These are phyloP conservation scores for Prunus padus DNA, from an alignment of 306 rosid species.

Conservation along the genomic window DNA sequence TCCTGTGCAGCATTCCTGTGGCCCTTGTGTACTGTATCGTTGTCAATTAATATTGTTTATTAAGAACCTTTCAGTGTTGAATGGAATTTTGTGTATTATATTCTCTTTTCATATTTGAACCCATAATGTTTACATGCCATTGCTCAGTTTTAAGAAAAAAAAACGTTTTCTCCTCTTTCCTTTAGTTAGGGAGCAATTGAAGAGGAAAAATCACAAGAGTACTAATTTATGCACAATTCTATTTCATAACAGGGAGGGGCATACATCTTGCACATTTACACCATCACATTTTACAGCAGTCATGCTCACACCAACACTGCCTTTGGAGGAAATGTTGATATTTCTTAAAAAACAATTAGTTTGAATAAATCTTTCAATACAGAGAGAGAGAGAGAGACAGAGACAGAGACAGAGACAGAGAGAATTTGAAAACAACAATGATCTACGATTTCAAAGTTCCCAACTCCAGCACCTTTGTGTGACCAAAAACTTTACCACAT, in stretches of 20 bases:
- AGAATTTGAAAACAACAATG: not conserved
- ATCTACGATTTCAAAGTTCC: slow-evolving; percentile 11
- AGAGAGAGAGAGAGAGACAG: too few species aligned
- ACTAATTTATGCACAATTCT: not conserved
- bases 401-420: not conserved
- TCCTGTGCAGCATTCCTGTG: too few species aligned
- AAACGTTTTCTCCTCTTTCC: not conserved
- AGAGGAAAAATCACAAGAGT: not conserved
- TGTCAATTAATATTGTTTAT: not conserved
- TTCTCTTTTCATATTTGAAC: too few species aligned
- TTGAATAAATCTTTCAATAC: too few species aligned
- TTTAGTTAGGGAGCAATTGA: not conserved
- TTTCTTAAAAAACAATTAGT: too few species aligned
- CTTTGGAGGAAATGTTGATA: too few species aligned
- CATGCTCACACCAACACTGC: too few species aligned
- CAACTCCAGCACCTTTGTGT: slow-evolving; percentile 40
- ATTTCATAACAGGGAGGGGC: not conserved
- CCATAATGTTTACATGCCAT: not conserved
- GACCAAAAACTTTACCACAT: slow-evolving; percentile 55
- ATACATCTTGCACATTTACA: not conserved
- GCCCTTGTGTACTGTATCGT: not conserved
- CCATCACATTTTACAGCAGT: too few species aligned
- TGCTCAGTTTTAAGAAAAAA: too few species aligned
- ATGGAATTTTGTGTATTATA: not conserved
- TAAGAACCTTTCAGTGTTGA: not conserved